A percentile compares a stretch with the other conserved stretches of the same genome.
These are phyloP conservation scores for Lumnitzera racemosa DNA, from an alignment of 345 rosid genomes.

Conservation along the genomic window DNA sequence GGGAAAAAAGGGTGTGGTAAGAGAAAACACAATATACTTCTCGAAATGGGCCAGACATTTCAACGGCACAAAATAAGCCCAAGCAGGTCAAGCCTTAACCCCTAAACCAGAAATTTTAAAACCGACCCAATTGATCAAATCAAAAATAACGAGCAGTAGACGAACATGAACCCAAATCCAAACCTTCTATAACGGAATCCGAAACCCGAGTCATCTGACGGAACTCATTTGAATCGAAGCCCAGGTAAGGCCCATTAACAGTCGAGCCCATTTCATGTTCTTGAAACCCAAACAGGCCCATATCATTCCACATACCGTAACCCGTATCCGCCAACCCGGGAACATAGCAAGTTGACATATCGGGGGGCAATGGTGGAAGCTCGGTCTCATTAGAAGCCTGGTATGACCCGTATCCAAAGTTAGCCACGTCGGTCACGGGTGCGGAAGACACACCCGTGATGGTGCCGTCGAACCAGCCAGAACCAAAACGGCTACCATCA, in stretches of 20 bases:
- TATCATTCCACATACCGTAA: conserved; percentile 28
- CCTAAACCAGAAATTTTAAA: conserved; percentile 5
- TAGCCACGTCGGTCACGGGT: conserved; percentile 24
- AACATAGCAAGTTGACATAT: conserved; percentile 36
- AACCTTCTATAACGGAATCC: conserved; percentile 27
- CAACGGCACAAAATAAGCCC: conserved; percentile 1
- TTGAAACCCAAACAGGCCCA: conserved; percentile 22
- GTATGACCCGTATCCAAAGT: conserved; percentile 12
- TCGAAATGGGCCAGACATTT: neutral
- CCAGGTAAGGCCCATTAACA: conserved; percentile 19
- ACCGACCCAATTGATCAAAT: conserved; percentile 9
- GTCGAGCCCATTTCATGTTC: conserved; percentile 6
- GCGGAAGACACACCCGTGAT: conserved; percentile 18
- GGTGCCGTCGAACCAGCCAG: conserved; percentile 26
- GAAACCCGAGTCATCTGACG: conserved; percentile 22
- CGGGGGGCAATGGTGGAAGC: conserved; percentile 91
- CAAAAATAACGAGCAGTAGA: conserved; percentile 17
- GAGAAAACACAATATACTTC: neutral
- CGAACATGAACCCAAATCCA: conserved; percentile 38
- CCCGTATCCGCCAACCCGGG: conserved; percentile 21
- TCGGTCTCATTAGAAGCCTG: conserved; percentile 30
- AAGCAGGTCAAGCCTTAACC: neutral
- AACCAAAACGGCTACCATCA: neutral
- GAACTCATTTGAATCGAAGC: conserved; percentile 20
- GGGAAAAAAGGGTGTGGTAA: neutral